A percentile compares a stretch with the other conserved stretches of the same genome.
Evolutionary conservation across 2,329 filamentous ascomycete genomes (phyloP).

Genomic region (Penicillium italicum): DNA sequence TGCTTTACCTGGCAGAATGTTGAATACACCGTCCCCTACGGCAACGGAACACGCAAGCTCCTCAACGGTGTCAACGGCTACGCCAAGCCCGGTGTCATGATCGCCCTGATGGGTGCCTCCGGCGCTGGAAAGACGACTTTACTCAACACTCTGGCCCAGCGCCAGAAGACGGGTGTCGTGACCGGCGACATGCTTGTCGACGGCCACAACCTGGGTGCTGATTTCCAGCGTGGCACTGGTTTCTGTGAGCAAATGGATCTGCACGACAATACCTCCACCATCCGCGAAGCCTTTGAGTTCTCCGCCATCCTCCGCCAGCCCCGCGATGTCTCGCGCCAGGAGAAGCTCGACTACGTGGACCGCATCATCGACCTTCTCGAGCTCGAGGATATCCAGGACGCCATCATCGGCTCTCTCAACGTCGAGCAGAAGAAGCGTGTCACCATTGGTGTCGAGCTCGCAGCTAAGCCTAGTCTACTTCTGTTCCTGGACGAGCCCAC

Average conservation of each 20-base stretch:
- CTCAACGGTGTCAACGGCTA: slow-evolving; percentile 71
- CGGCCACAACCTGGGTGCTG: slow-evolving; percentile 56
- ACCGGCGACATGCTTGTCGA: slow-evolving; percentile 70
- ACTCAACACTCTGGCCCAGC: slow-evolving; percentile 71
- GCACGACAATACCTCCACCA: slow-evolving; percentile 64
- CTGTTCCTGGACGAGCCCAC: slow-evolving; percentile 72
- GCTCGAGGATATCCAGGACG: slow-evolving; percentile 63
- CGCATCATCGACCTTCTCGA: slow-evolving; percentile 64
- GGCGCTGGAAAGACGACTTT: slow-evolving; percentile 82
- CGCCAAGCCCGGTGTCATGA: slow-evolving; percentile 74
- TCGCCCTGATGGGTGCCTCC: slow-evolving; percentile 75
- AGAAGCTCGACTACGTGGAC: slow-evolving; percentile 65
- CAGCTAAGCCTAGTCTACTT: slow-evolving; percentile 63
- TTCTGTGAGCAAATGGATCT: slow-evolving; percentile 72
- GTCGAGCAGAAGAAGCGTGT: slow-evolving; percentile 69
- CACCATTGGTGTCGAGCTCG: slow-evolving; percentile 70
- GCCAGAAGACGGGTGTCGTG: slow-evolving; percentile 63
- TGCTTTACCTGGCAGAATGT: slow-evolving; percentile 70
- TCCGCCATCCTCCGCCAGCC: slow-evolving; percentile 64
- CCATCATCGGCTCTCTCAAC: slow-evolving; percentile 60
- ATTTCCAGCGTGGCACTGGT: slow-evolving; percentile 67
- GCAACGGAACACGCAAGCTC: slow-evolving; percentile 58
- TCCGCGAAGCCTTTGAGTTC: slow-evolving; percentile 66
- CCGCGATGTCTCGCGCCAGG: slow-evolving; percentile 49
- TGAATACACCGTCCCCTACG: slow-evolving; percentile 68